Evolutionary conservation across 345 rosid genomes (phyloP), one percentile per base, ranked within the genome.

Genomic region (Salix purpurea): DNA sequence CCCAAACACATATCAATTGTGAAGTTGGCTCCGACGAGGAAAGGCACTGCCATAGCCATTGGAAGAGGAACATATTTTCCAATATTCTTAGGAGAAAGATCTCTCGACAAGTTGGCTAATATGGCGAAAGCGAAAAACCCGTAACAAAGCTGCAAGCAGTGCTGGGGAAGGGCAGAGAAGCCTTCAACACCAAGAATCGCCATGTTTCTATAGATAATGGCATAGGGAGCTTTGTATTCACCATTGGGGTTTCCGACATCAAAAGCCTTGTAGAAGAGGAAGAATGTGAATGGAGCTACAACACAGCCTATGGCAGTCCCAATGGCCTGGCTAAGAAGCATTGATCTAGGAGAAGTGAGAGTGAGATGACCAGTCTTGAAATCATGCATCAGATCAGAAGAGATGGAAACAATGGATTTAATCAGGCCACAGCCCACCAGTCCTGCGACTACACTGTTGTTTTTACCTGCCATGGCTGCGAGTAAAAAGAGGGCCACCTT

Each of bases 31-130:
- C 99, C 98, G 0, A 96, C 97, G 8, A 94, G 84, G 87, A 96
- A 94, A 21, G 98, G 99, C 39, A 92, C 95, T 0, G 98, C 99
- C 97, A 96, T 96, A 1, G 94, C 99, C 97, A 96, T 96, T 7
- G 97, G 99, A 6, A 96, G 93, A 6, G 97, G 99, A 30, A 91
- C 69, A 88, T 92, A 96, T 76, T 91, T 91, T 66, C 93, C 88
- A 0, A 89, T 74, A 30, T 50, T 80, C 39, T 70, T 69, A 0
- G 98, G 95, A 4, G 84, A 72, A 8, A 82, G 37, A 76, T 96
- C 98, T 82, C 94, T 89, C 46, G 77, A 30, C 72, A 96, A 46
- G 81, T 94, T 92, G 54, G 90, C 88, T 8, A 26, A 80, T n/a
- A 91, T 79, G 1, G 98, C 94, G 54, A 94, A 94, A 21, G 85